Base-by-base conservation (phyloP, 148 eudicot species). In the Cornus controversa region DNA sequence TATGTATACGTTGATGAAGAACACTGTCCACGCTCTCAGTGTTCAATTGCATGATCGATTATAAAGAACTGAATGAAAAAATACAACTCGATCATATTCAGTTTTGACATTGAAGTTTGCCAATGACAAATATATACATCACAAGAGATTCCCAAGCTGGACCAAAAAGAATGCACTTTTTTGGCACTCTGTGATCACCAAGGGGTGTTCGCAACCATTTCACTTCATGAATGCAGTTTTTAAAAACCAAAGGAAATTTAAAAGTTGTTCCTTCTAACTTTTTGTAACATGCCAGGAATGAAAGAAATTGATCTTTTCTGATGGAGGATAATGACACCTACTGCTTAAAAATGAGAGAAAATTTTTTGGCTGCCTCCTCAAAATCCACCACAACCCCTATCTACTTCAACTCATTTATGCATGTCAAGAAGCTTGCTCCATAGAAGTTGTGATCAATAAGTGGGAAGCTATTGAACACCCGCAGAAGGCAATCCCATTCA, bases 191-290 rank as follows among this genome's bases (percentile, higher is more conserved):
- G 71, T 10, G 83, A 78, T 82, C 92, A 42, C 83, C 87, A n/a
- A 86, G 85, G 2, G 90, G 87, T 57, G 92, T 89, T 67, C 81
- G 76, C n/a, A 91, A 71, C 92, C 94, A 91, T 73, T 80, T 86
- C 18, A 53, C 79, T 25, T 87, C 86, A 16, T 0, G 15, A 37
- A 91, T 76, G 62, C 90, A 83, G 11, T 73, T 68, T 60, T 16
- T 79, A 9, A 29, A 3, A 29, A 29, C 31, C 31, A 3, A 29
- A 29, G 31, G 31, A 29, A 29, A 29, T 29, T 29, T 29, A 29
- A 29, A 29, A 29, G 31, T 3, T 29, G 31, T 29, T 29, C 31
- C 31, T 29, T 29, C 3, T 29, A 29, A 3, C 31, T 29, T 29
- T 29, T 3, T 29, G 31, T 29, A 29, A 29, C 31, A 29, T 1